Conservation (phyloP, 2,329 filamentous ascomycete species). For the Thelonectria discophora region DNA sequence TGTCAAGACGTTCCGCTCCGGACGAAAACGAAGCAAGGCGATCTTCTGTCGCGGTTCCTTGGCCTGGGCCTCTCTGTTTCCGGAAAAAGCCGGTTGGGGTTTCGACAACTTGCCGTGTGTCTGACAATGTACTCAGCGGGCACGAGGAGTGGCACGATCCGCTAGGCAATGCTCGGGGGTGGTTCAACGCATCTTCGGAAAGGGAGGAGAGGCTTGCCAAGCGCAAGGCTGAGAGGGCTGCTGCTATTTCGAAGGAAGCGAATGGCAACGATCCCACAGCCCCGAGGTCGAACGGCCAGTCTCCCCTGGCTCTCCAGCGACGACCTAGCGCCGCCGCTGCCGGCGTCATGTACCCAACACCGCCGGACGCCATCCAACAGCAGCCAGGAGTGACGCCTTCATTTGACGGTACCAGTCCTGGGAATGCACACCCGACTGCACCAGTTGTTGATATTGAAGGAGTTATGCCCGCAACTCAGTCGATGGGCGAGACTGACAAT, state of each 20-base stretch:
- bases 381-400: constrained; percentile 63
- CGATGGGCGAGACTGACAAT: constrained; percentile 37
- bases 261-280: constrained; percentile 54
- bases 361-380: constrained; percentile 71
- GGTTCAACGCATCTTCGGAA: constrained; percentile 56
- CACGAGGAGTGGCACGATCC: constrained; percentile 59
- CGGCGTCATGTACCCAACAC: constrained; percentile 75
- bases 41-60: constrained; percentile 57
- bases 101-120: constrained; percentile 50
- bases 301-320: constrained; percentile 58
- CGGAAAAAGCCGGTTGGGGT: constrained; percentile 57
- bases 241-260: constrained; percentile 52
- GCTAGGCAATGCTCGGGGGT: constrained; percentile 57
- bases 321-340: constrained; percentile 57
- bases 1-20: constrained; percentile 55
- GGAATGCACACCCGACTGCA: constrained; percentile 50
- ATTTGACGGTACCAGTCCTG: constrained; percentile 67
- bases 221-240: constrained; percentile 61
- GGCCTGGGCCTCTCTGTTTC: constrained; percentile 65
- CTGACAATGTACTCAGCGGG: constrained; percentile 50
- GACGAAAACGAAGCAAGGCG: constrained; percentile 56
- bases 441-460: constrained; percentile 46
- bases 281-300: constrained; percentile 58
- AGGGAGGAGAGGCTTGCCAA: constrained; percentile 58
- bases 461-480: constrained; percentile 32